A percentile compares a stretch with the other conserved stretches of the same genome.
Evolutionary conservation across 1,284 basidiomycete species (phyloP).

Genomic region (Trichosporon asahii): DNA sequence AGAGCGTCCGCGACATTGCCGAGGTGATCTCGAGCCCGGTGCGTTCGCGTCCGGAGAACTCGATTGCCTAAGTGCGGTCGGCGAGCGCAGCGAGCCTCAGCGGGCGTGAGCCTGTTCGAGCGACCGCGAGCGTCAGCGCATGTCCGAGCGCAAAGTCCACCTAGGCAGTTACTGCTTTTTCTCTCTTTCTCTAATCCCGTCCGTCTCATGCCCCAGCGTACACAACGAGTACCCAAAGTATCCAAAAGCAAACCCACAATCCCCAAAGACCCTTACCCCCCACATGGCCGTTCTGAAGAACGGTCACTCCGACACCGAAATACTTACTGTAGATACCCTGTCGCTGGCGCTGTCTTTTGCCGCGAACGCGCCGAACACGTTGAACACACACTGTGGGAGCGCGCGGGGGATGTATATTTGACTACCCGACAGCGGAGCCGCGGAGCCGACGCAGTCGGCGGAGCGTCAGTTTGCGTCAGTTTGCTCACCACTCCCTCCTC

Average conservation of each 20-base stretch:
- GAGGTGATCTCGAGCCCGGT: constrained; percentile 50
- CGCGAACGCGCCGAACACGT: no score
- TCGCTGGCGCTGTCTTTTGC: neutral
- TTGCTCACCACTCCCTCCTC: no score
- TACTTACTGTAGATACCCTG: neutral
- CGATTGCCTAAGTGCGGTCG: constrained; percentile 17
- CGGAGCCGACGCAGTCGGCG: neutral
- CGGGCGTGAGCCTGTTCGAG: no score
- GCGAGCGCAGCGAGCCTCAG: neutral
- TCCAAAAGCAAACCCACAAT: neutral
- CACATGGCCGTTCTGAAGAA: no score
- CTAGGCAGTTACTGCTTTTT: neutral
- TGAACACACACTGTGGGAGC: no score
- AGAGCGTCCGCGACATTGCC: constrained; percentile 47
- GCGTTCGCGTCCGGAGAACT: constrained; percentile 25
- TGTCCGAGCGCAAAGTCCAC: no score
- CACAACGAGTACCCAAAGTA: neutral
- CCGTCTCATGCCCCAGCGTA: neutral
- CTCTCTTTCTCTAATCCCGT: neutral
- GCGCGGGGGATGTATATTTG: no score
- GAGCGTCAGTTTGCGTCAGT: no score
- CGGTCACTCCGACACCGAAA: neutral
- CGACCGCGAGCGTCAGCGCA: no score
- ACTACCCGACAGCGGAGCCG: no score
- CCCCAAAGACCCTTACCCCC: neutral